phyloP scores from a whole-genome alignment of 176 grass and related monocot species.

The Bothriochloa decipiens region DNA sequence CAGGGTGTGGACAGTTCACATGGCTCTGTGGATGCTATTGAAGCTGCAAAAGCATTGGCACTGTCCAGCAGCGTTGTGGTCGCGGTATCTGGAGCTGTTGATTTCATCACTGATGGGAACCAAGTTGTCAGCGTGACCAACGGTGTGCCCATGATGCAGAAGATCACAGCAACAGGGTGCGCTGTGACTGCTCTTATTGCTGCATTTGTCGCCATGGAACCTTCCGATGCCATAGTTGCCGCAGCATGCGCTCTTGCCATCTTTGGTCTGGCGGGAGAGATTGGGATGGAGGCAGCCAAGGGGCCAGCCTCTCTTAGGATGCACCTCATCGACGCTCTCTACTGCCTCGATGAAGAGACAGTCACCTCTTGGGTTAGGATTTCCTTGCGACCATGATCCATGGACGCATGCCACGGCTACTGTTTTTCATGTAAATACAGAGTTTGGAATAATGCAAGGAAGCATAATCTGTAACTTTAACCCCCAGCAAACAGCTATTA shows the following conservation, averaged over 20 bases:
- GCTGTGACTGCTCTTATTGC: constrained; percentile 70
- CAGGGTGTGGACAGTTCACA: constrained; percentile 82
- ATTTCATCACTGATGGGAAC: constrained; percentile 71
- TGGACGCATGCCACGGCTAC: background rate
- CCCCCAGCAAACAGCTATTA: background rate
- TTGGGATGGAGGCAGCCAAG: constrained; percentile 66
- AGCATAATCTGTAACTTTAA: background rate
- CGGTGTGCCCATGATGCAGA: constrained; percentile 86
- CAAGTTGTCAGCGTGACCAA: constrained; percentile 50
- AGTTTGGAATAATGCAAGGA: constrained; percentile 23
- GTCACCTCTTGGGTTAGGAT: constrained; percentile 56
- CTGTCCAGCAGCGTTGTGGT: constrained; percentile 46
- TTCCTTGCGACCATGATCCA: background rate
- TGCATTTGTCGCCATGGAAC: constrained; percentile 73
- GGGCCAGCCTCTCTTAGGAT: constrained; percentile 82
- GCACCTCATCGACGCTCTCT: constrained; percentile 77
- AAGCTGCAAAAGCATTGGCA: constrained; percentile 65
- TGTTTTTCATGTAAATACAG: background rate
- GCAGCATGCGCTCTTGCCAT: constrained; percentile 63
- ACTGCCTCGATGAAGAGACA: constrained; percentile 49
- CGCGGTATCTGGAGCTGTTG: constrained; percentile 71
- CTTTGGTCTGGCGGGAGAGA: constrained; percentile 75
- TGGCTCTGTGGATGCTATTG: constrained; percentile 63
- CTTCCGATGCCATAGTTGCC: constrained; percentile 48
- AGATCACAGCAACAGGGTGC: constrained; percentile 79